Evolutionary conservation across 441 rosid species (phyloP), one percentile per base, ranked within the genome.

Genomic region (Aquilaria agallochum): DNA sequence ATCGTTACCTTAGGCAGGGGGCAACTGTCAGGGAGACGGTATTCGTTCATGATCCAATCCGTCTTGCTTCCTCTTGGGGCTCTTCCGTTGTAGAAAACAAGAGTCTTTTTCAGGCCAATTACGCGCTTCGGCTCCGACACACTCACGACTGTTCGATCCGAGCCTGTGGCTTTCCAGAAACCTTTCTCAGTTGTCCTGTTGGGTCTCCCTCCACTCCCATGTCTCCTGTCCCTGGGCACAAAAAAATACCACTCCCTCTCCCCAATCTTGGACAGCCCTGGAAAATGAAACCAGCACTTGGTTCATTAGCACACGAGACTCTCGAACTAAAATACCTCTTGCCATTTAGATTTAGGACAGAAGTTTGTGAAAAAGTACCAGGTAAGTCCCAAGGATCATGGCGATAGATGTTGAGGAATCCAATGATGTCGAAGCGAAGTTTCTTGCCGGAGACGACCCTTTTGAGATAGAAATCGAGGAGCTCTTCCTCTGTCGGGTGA

Each of bases 161-260:
- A 67, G 2, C 75, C 78, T 6, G 80, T 76, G 14, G 77, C 76
- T 55, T 76, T 76, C 78, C 77, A 73, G 56, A 60, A 76, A 27
- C 80, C 80, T 5, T 46, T 58, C 50, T 62, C 58, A 12, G 80
- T 73, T 6, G 64, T 70, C 59, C 80, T 62, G 49, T 58, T 73
- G 9, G 75, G 68, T 64, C 72, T 73, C 20, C 80, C 75, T 1
- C 68, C 58, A 47, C 13, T 60, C 6, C 80, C 70, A 55, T 45
- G 10, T 56, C 61, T 67, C 55, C 34, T 63, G 1, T 66, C 77
- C 50, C 72, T 70, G n/a, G 72, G 71, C 60, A 76, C 80, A 9
- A 67, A 67, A 66, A 76, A 76, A 14, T 70, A 76, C 80, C 80
- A 76, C 46, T 76, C 80, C 15, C 80, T 73, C 59, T 73, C 80